Base-by-base conservation (phyloP, 768 basidiomycete species). In the Cystobasidium onofrii region DNA sequence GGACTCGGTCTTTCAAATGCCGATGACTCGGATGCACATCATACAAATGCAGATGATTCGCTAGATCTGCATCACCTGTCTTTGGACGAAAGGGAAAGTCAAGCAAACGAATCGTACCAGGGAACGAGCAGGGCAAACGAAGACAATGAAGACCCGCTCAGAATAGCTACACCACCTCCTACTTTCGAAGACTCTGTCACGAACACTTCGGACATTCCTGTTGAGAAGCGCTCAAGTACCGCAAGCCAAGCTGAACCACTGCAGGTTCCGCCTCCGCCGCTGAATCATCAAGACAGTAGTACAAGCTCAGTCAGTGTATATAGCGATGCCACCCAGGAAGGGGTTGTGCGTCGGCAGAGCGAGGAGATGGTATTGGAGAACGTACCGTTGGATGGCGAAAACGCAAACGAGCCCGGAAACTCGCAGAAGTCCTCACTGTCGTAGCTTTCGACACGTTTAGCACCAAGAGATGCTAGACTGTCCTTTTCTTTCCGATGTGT, bases 241-340 rank as follows among this genome's bases (percentile, higher is more conserved):
- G 23, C 25, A 34, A 20, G 4, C 27, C 13, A 27, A 34, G 57
- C 57, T 23, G 57, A 60, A 29, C 27, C 23, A 29, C 57, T 60
- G 17, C 12, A 29, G 33, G 27, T 60, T n/a, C n/a, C n/a, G 15
- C 63, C 63, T 25, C 63, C 63, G 31, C 34, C 63, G n/a, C 23
- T 64, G 7, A 10, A 25, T 39, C 63, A 64, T 64, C 63, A 64
- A 61, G 57, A 61, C 34, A 61, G 34, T n/a, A n/a, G n/a, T 27
- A 27, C 57, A 29, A 61, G 57, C 23, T 33, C 57, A 39, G 29
- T 39, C 17, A 61, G 57, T 25, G 29, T 61, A 15, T 61, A 61
- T 29, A 61, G 57, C 57, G 57, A 61, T 33, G 57, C 57, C 13
- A 15, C 25, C 18, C 12, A 17, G n/a, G 46, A 50, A 4, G 46